Evolutionary conservation across 352 stramenopile species (phyloP).

Genomic region (Phytophthora syringae): DNA sequence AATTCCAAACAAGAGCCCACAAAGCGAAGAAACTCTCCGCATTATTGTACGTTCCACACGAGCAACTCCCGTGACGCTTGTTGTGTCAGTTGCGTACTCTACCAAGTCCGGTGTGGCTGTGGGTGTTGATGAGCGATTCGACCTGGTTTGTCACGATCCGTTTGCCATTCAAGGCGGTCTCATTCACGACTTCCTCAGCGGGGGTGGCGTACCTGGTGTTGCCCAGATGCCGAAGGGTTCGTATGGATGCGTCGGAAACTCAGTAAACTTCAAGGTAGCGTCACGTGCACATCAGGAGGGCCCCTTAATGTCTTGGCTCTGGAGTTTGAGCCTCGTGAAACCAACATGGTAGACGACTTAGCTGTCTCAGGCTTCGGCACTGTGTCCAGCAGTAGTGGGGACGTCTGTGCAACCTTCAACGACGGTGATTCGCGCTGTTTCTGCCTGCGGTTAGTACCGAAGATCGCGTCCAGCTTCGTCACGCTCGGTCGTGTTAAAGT

Average conservation of each 20-base stretch:
- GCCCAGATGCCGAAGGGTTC: conserved; percentile 48
- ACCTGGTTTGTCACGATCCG: conserved; percentile 66
- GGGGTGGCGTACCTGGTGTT: conserved; percentile 33
- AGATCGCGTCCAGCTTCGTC: conserved; percentile 47
- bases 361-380: conserved; percentile 54
- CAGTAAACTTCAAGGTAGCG: conserved; percentile 55
- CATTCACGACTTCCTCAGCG: conserved; percentile 72
- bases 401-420: conserved; percentile 51
- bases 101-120: conserved; percentile 74
- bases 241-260: conserved; percentile 69
- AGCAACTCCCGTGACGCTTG: conserved; percentile 46
- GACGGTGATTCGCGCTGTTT: conserved; percentile 71
- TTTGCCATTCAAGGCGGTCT: conserved; percentile 63
- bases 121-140: conserved; percentile 69
- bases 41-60: conserved; percentile 67
- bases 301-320: conserved; percentile 60
- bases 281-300: conserved; percentile 64
- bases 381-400: conserved; percentile 16
- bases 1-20: conserved; percentile 50
- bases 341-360: conserved; percentile 40
- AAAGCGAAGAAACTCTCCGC: conserved; percentile 48
- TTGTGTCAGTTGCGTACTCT: conserved; percentile 64
- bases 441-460: conserved; percentile 62
- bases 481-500: conserved; percentile 66
- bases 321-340: conserved; percentile 53